Percentiles rank a stretch among this genome's conserved stretches.
Evolutionary conservation across 192 early-diverging fungal genomes (phyloP).

Genomic region (Coemansia sp.): DNA sequence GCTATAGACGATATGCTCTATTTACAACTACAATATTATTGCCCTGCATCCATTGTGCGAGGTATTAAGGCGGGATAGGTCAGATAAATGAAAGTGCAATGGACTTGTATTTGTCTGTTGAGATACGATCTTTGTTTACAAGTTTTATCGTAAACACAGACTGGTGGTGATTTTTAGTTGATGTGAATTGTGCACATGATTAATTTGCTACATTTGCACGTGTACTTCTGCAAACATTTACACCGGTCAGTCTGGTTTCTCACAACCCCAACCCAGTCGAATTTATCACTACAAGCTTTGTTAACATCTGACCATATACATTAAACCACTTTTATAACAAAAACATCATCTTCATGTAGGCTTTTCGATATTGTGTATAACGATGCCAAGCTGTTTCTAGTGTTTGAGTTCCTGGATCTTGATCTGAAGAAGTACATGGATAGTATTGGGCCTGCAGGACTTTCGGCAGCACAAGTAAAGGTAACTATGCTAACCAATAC

Average conservation of each 20-base stretch:
- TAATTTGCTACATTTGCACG: not conserved
- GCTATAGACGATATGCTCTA: not conserved
- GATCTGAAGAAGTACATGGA: conserved; percentile 89
- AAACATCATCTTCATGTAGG: conserved; percentile 48
- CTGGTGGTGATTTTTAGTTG: not conserved
- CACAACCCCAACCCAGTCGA: not conserved
- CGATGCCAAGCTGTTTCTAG: conserved; percentile 85
- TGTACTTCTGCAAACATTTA: not conserved
- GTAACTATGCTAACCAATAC: conserved; percentile 14
- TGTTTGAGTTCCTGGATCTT: conserved; percentile 95
- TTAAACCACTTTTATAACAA: not conserved
- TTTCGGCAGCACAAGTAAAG: conserved; percentile 64
- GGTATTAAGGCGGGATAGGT: not conserved
- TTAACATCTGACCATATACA: not conserved
- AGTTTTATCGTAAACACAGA: conserved; percentile 3
- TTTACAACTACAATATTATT: not conserved
- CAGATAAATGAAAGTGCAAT: not conserved
- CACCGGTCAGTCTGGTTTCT: not conserved
- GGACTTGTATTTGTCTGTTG: not conserved
- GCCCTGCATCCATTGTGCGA: not conserved
- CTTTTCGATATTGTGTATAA: conserved; percentile 86
- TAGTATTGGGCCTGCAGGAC: conserved; percentile 47
- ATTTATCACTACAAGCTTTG: not conserved
- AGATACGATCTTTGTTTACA: not conserved
- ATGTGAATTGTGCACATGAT: not conserved